Conservation (phyloP, 2,329 filamentous ascomycete genomes). For the Achaetomium macrosporum region DNA sequence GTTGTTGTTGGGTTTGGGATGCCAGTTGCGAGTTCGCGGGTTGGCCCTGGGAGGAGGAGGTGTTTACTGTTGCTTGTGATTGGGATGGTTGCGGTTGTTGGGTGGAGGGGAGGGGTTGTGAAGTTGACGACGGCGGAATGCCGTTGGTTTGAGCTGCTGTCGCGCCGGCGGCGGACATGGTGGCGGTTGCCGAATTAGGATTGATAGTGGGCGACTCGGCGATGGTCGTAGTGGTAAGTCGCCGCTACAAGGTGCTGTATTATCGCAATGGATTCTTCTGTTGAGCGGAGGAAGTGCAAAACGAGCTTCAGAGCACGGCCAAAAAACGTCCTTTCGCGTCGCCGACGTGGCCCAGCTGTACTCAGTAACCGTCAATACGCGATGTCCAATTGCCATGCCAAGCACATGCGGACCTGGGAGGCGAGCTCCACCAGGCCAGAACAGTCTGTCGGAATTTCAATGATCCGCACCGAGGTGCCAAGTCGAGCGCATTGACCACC, state of each 20-base stretch:
- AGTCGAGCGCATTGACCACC: conserved; percentile 19
- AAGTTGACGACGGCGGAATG: conserved; percentile 35
- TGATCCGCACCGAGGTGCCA: conserved; percentile 16
- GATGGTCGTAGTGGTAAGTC: not conserved
- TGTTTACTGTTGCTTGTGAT: conserved; percentile 18
- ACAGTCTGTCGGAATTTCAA: conserved; percentile 15
- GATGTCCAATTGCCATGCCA: no score
- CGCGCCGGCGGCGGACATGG: conserved; percentile 28
- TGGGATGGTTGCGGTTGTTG: conserved; percentile 26
- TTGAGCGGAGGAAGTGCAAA: no score
- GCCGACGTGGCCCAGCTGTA: no score
- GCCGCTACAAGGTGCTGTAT: no score
- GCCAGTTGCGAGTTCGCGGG: not conserved
- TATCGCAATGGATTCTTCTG: no score
- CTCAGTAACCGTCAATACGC: no score
- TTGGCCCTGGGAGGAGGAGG: conserved; percentile 22
- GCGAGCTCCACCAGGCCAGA: no score
- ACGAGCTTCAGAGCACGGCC: no score
- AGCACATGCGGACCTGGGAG: not conserved
- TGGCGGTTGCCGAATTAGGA: conserved; percentile 1
- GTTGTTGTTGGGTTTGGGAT: conserved; percentile 6
- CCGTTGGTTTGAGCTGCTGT: conserved; percentile 49
- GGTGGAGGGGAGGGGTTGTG: conserved; percentile 19
- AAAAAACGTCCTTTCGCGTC: no score
- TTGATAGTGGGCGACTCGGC: not conserved